Percentiles rank a stretch among this genome's conserved stretches.
Evolutionary conservation across 192 early-diverging fungal genomes (phyloP).

Genomic region (Lobosporangium transversale): DNA sequence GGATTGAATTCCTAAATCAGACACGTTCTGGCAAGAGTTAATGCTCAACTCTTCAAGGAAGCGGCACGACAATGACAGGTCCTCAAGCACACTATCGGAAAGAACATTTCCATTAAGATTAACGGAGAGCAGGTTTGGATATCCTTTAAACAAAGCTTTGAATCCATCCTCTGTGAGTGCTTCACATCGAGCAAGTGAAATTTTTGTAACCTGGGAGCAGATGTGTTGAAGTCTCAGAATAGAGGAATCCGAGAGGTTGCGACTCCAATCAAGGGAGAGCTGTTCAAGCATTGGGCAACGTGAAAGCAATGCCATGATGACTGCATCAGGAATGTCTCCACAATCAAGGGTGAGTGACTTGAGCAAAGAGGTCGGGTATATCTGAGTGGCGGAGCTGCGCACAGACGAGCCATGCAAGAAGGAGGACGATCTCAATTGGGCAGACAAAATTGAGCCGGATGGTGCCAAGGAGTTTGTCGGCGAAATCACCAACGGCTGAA

Average conservation of each 20-base stretch:
- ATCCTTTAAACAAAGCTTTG: constrained; percentile 14
- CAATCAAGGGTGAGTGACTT: constrained; percentile 32
- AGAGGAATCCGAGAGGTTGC: constrained; percentile 22
- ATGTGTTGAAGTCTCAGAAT: constrained; percentile 7
- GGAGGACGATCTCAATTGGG: constrained; percentile 17
- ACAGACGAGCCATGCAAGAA: background rate
- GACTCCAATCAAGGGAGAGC: constrained; percentile 32
- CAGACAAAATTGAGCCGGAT: constrained; percentile 28
- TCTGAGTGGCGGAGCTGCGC: background rate
- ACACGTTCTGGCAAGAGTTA: constrained; percentile 30
- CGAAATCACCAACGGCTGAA: background rate
- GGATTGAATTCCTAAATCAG: constrained; percentile 38
- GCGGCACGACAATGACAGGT: constrained; percentile 24
- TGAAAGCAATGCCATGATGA: constrained; percentile 30
- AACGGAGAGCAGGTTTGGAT: constrained; percentile 16
- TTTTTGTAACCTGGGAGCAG: constrained; percentile 21
- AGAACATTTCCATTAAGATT: constrained; percentile 15
- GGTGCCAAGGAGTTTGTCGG: background rate
- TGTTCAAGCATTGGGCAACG: constrained; percentile 27
- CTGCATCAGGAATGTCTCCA: constrained; percentile 43
- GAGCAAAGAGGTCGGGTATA: constrained; percentile 14
- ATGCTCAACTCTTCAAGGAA: constrained; percentile 29
- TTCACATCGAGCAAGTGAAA: constrained; percentile 26
- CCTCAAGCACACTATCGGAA: constrained; percentile 31
- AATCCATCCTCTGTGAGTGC: constrained; percentile 15